Base-by-base conservation (phyloP, 345 rosid species). In the Sisymbrium irio region DNA sequence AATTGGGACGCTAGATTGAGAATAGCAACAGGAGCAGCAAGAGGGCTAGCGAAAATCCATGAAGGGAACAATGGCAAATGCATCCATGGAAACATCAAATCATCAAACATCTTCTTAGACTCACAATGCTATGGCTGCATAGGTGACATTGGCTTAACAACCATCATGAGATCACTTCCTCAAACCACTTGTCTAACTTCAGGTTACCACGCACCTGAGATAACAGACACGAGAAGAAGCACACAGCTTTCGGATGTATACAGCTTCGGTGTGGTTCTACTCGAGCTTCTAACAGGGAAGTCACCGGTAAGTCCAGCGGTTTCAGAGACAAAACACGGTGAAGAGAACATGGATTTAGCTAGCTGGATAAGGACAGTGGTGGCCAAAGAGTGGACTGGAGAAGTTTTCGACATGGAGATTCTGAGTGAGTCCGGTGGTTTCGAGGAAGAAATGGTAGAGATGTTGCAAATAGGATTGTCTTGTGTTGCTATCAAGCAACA, bases 191-290 rank as follows among this genome's bases (percentile, higher is more conserved):
- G 84, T 63, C 86, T 85, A 7, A 86, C 87, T 53, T 89, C 90
- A 4, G 99, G 99, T 44, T 90, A 89, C 73, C 84, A 89, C 6
- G 96, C 98, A n/a, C 99, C 98, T 11, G 96, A 96, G 77, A 90
- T 90, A 71, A 82, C 90, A 10, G 97, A 96, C 81, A 89, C 96
- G 2, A 77, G 97, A 55, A 89, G 86, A 76, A 88, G 96, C 65
- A 84, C 88, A 10, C 96, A 92, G 77, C 75, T 84, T 50, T 85
- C 96, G 2, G 97, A 96, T 77, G 83, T 92, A 62, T 96, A 87
- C 85, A 96, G 96, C 86, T 96, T 96, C 5, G 99, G 98, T 0
- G 98, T 92, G 63, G 92, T 90, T 20, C 42, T 92, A 47, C 83
- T 96, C 0, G 99, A 96, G 86, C 86, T 92, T 3, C 80, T 96